Evolutionary conservation across 441 rosid genomes (phyloP), one percentile per base, ranked within the genome.

Genomic region (Erodium chrysanthum): DNA sequence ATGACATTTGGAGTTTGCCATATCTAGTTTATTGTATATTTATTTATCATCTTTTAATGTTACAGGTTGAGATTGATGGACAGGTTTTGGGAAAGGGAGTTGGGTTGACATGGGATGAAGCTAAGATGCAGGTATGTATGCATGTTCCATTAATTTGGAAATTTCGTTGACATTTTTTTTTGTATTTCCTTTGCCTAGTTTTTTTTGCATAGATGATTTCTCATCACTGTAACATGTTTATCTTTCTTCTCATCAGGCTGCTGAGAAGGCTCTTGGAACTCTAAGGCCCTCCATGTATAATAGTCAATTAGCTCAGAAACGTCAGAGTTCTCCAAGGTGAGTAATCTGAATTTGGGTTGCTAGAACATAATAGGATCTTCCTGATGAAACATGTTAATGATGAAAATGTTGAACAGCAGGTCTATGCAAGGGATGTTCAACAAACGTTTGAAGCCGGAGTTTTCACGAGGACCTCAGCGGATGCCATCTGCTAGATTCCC

Each of bases 101-200:
- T 64, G 99, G 98, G 68, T 84, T 78, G 17, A 86, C 98, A 15
- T 92, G 93, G 97, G 99, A 92, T 65, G 96, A 95, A 77, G 98
- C 99, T 70, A 88, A 81, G 85, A 83, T 79, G 85, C 96, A 85
- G 91, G 98, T 33, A 33, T 33, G 6, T 88, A 84, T 18, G 69
- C 74, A 44, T 68, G 9, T 7, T 37, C 18, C 23, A 31, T 29
- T 58, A 2, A 18, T 29, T 29, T 29, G 33, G n/a, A n/a, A 29
- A 29, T 29, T 29, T 20, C 10, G 62, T 58, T 11, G 29, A 58
- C 15, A 25, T 59, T 20, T 22, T 35, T 21, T 22, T 42, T 21
- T 50, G 29, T 15, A 60, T 17, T 60, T 58, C 33, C 31, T 7
- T 40, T 68, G 56, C 56, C 56, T 70, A 5, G 60, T 33, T 7